Evolutionary conservation across 1,284 basidiomycete genomes (phyloP).

Genomic region (Heterobasidion parviporum): DNA sequence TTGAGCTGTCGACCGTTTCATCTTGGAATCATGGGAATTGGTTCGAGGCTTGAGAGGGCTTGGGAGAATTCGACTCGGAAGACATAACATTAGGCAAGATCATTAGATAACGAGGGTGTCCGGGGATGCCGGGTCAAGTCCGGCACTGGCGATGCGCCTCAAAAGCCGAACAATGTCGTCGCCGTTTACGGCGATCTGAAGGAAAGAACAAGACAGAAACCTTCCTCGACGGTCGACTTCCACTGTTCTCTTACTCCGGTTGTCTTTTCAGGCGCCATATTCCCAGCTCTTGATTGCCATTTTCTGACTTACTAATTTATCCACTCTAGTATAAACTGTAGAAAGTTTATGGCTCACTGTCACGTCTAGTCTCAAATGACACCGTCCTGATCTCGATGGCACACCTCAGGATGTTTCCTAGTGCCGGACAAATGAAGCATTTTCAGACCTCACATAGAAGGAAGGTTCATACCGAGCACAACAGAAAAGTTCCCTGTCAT

Average conservation of each 20-base stretch:
- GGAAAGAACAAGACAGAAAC: neutral
- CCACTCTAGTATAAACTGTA: neutral
- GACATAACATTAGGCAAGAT: neutral
- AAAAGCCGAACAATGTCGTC: conserved; percentile 8
- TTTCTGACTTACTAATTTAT: neutral
- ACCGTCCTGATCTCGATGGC: neutral
- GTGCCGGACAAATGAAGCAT: conserved; percentile 19
- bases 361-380: neutral
- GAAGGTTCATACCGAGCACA: conserved; percentile 13
- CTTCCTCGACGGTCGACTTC: too few species aligned
- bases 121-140: neutral
- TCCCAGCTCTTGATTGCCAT: conserved; percentile 7
- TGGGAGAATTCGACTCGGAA: too few species aligned
- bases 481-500: conserved; percentile 30
- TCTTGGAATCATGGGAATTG: too few species aligned
- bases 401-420: conserved; percentile 25
- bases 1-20: too few species aligned
- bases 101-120: neutral
- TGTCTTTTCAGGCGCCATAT: conserved; percentile 15
- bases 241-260: neutral
- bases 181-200: conserved; percentile 15
- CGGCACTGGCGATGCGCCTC: neutral
- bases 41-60: too few species aligned
- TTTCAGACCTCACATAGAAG: conserved; percentile 30
- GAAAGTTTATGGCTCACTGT: neutral